Evolutionary conservation across 1,284 basidiomycete genomes (phyloP).

Genomic region (Fomitopsis palustris): DNA sequence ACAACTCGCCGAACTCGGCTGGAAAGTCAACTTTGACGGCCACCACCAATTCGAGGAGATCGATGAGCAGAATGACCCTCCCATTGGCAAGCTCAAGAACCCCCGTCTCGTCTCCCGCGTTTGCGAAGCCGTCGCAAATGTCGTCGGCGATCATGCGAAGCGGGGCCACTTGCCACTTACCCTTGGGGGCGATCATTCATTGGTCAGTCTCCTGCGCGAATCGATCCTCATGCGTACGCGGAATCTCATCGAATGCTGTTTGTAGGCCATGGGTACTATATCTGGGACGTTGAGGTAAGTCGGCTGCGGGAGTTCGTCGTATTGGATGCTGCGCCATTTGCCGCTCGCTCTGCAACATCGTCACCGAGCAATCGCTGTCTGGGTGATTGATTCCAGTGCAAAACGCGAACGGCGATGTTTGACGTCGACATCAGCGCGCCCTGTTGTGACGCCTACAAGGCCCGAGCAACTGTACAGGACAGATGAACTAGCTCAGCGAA

Average conservation of each 20-base stretch:
- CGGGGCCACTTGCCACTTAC: slow-evolving; percentile 86
- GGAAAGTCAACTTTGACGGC: slow-evolving; percentile 86
- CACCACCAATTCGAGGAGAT: slow-evolving; percentile 88
- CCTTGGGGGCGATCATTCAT: slow-evolving; percentile 94
- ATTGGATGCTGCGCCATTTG: too few relatives aligned
- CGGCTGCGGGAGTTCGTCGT: too few relatives aligned
- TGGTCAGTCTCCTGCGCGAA: slow-evolving; percentile 48
- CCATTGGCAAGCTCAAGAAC: slow-evolving; percentile 87
- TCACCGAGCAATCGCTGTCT: too few relatives aligned
- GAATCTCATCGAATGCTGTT: background rate
- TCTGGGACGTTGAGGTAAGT: slow-evolving; percentile 75
- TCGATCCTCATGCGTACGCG: background rate
- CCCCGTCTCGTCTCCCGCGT: slow-evolving; percentile 86
- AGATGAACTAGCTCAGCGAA: too few relatives aligned
- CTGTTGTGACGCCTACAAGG: too few relatives aligned
- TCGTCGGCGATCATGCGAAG: slow-evolving; percentile 72
- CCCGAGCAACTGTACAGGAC: too few relatives aligned
- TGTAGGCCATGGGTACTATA: slow-evolving; percentile 88
- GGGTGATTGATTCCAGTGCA: too few relatives aligned
- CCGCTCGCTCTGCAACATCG: too few relatives aligned
- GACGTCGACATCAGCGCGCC: too few relatives aligned
- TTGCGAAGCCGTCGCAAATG: slow-evolving; percentile 74
- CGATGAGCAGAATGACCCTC: slow-evolving; percentile 63
- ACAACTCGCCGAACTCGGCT: slow-evolving; percentile 80
- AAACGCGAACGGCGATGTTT: too few relatives aligned